A percentile compares a stretch with the other conserved stretches of the same genome.
These are phyloP conservation scores for Capsicum pubescens DNA, from an alignment of 257 asterid genomes.

Conservation along the genomic window DNA sequence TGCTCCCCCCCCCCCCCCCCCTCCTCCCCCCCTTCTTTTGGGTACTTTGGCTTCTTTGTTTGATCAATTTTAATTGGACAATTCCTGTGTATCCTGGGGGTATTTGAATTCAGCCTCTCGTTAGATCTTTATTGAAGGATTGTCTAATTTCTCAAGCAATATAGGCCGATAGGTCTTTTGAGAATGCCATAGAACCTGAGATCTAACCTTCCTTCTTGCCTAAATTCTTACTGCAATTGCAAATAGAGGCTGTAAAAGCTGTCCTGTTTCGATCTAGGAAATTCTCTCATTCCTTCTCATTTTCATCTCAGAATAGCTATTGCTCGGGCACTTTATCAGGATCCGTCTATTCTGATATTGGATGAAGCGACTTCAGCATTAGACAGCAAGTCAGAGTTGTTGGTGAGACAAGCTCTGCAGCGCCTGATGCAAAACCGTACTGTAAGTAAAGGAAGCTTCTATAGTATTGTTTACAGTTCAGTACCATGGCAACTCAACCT, in stretches of 20 bases:
- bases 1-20: background rate
- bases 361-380: constrained; percentile 98
- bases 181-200: constrained; percentile 7
- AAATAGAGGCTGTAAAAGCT: background rate
- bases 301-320: constrained; percentile 71
- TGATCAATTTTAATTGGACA: background rate
- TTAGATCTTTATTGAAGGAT: constrained; percentile 31
- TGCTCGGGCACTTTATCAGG: constrained; percentile 89
- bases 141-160: constrained; percentile 34
- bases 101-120: constrained; percentile 30
- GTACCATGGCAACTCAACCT: background rate
- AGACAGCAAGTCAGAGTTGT: constrained; percentile 81
- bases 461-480: background rate
- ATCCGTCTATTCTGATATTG: constrained; percentile 86
- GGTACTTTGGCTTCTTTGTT: background rate
- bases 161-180: background rate
- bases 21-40: background rate
- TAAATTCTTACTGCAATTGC: background rate
- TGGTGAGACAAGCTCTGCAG: constrained; percentile 88
- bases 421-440: constrained; percentile 80
- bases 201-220: background rate
- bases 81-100: constrained; percentile 27
- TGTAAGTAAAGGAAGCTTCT: constrained; percentile 48
- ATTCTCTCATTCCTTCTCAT: constrained; percentile 2
- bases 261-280: background rate